Percentiles rank a stretch among this genome's conserved stretches.
Conservation (phyloP, 192 early-diverging fungal genomes). For the Cetraspora pellucida region DNA sequence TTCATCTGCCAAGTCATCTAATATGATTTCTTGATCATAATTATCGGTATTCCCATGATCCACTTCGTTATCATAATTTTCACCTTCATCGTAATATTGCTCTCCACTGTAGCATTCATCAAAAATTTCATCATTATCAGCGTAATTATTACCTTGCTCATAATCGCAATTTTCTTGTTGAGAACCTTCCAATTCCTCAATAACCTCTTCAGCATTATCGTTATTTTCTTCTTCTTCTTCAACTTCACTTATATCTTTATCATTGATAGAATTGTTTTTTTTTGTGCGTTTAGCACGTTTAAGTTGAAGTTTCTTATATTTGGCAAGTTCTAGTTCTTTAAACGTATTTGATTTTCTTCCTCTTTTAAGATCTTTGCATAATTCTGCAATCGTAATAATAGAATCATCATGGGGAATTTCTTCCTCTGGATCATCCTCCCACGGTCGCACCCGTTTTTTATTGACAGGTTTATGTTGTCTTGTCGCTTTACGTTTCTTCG, state of each 20-base stretch:
- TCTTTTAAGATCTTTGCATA: conserved; percentile 28
- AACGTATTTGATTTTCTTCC: conserved; percentile 30
- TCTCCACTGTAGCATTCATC: neutral
- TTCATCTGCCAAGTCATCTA: neutral
- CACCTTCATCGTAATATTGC: neutral
- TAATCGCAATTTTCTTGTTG: neutral
- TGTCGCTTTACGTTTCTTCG: neutral
- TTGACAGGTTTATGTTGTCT: neutral
- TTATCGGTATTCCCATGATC: neutral
- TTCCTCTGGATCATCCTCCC: conserved; percentile 35
- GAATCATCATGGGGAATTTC: conserved; percentile 21
- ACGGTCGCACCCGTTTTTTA: conserved; percentile 8
- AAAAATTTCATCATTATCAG: neutral
- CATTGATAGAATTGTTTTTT: no score
- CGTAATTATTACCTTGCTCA: neutral
- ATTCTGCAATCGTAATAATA: conserved; percentile 26
- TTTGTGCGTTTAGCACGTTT: neutral
- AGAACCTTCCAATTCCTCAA: neutral
- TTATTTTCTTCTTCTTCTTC: neutral
- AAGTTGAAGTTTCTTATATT: conserved; percentile 24
- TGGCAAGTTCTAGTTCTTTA: conserved; percentile 15
- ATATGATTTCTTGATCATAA: neutral
- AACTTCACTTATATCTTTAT: no score
- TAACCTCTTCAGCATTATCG: neutral
- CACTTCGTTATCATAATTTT: conserved; percentile 21